phyloP scores from a whole-genome alignment of 2,329 filamentous ascomycete species.

The Ascosphaera acerosa region DNA sequence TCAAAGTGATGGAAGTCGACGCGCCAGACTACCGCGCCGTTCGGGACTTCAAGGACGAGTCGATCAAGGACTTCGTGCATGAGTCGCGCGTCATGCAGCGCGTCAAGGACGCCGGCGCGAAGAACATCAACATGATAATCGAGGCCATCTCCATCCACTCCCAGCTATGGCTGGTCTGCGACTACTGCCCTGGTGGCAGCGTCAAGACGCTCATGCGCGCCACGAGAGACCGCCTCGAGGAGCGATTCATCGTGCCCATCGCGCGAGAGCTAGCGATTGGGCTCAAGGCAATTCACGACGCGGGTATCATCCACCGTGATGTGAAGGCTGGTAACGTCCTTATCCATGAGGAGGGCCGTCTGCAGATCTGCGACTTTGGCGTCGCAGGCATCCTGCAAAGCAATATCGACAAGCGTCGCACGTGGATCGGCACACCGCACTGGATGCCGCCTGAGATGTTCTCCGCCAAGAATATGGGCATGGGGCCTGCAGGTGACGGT shows the following conservation, averaged over 20 bases:
- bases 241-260: constrained; percentile 37
- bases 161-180: constrained; percentile 40
- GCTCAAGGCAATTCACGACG: constrained; percentile 35
- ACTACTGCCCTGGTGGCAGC: constrained; percentile 41
- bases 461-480: too few species aligned
- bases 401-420: constrained; percentile 33
- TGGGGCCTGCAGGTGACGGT: too few species aligned
- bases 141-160: constrained; percentile 38
- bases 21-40: constrained; percentile 22
- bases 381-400: constrained; percentile 37
- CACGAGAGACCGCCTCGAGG: constrained; percentile 26
- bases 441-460: constrained; percentile 41
- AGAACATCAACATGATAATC: constrained; percentile 38
- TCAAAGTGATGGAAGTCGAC: constrained; percentile 27
- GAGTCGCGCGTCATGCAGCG: constrained; percentile 38
- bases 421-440: constrained; percentile 39
- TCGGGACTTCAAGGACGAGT: constrained; percentile 23
- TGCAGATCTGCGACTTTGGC: constrained; percentile 41
- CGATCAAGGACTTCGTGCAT: constrained; percentile 30
- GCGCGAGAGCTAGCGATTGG: constrained; percentile 37
- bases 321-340: constrained; percentile 40
- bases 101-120: constrained; percentile 33
- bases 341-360: constrained; percentile 34
- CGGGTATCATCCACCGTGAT: constrained; percentile 40
- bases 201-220: constrained; percentile 33